Percentiles rank a stretch among this genome's conserved stretches.
phyloP scores from a whole-genome alignment of 805 yeast genomes.

The Citeromyces matritensis region DNA sequence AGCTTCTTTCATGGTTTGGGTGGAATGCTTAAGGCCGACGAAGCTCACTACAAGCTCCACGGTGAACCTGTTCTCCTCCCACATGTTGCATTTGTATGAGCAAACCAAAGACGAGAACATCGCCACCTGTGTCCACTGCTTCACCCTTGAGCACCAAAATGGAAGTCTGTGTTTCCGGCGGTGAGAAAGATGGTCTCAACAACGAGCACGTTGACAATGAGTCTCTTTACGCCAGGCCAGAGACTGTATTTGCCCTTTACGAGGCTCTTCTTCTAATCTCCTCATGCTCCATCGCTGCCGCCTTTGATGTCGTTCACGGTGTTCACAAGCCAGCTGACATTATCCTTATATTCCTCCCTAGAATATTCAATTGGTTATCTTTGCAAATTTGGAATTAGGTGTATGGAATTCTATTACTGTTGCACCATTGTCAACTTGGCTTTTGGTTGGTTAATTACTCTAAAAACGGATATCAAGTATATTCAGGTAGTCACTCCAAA shows the following conservation, averaged over 20 bases:
- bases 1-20: constrained; percentile 97
- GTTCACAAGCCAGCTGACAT: constrained; percentile 99
- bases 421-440: too few relatives aligned
- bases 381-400: too few relatives aligned
- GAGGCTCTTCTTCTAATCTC: constrained; percentile 81
- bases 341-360: too few relatives aligned
- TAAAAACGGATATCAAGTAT: too few relatives aligned
- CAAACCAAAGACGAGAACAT: constrained; percentile 95
- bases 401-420: too few relatives aligned
- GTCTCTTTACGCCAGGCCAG: constrained; percentile 85
- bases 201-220: constrained; percentile 86
- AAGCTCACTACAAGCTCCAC: constrained; percentile 70
- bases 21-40: constrained; percentile 95
- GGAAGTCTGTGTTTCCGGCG: constrained; percentile 99
- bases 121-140: constrained; percentile 85
- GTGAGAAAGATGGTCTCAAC: constrained; percentile 99
- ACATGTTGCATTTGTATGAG: constrained; percentile 96
- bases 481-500: too few relatives aligned
- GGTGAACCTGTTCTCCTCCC: constrained; percentile 98
- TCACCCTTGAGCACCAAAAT: constrained; percentile 96
- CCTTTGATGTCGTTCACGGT: constrained; percentile 99
- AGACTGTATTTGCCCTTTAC: constrained; percentile 85
- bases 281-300: constrained; percentile 98
- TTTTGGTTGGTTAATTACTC: too few relatives aligned
- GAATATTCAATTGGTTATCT: too few relatives aligned